Evolutionary conservation across 768 basidiomycete species (phyloP), one percentile per base, ranked within the genome.

Genomic region (Mrakia frigida): DNA sequence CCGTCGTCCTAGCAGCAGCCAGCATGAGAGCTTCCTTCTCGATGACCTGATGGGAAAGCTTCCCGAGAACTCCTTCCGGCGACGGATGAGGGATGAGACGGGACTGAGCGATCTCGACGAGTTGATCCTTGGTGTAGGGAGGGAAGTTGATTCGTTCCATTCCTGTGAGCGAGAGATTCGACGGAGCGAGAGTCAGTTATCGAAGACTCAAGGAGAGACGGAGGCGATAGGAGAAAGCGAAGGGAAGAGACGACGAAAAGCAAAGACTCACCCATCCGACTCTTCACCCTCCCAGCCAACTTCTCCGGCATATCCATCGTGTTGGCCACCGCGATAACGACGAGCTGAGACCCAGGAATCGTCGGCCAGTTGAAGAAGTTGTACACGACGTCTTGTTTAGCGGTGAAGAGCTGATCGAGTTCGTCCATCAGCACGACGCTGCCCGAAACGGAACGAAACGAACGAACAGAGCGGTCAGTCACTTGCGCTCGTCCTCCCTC

Each of bases 331-430:
- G 97, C 96, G 70, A 99, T 88, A 2, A 99, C 97, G 71, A 98
- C 90, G 7, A 99, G 87, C 82, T 92, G 92, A 76, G 93, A 94
- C 28, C 89, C 90, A 0, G 88, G 87, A 70, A 97, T 86, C 5
- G 94, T 96, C 2, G 97, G 97, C 96, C 97, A 99, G 82, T 99
- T 98, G 87, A 98, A 98, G 84, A 99, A 98, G 81, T 98, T 98
- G 84, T 99, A 99, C 31, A 99, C 92, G 14, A 99, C 96, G 76
- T 99, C 96, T 82, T 99, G 96, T 82, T 97, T 97, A 25, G 91
- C 86, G 0, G 96, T 98, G 80, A 98, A 89, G 39, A 99, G 87
- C 82, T 98, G 97, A 84, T 99, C 97, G 6, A 99, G 87, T 84
- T 99, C 97, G 82, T 99, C 96, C 93, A 99, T 98, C 23, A 99